Evolutionary conservation across 495 filamentous ascomycete genomes (phyloP).

Genomic region (Aspergillus mulundensis): DNA sequence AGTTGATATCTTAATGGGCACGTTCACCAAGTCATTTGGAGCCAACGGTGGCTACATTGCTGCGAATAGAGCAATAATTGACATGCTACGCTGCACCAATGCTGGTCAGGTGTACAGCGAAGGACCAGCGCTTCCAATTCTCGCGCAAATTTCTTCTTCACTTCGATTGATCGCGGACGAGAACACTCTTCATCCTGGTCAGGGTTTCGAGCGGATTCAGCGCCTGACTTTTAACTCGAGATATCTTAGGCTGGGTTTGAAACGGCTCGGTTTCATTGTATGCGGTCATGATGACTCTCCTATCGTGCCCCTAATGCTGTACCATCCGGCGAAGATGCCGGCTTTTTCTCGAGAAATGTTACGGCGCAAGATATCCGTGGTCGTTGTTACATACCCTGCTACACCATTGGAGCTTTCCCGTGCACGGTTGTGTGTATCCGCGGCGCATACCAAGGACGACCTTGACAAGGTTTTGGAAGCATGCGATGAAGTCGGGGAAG

Average conservation of each 20-base stretch:
- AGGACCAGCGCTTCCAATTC: constrained; percentile 70
- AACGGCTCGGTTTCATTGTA: constrained; percentile 83
- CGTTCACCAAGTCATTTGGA: constrained; percentile 88
- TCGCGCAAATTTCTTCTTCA: constrained; percentile 76
- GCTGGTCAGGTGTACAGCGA: constrained; percentile 77
- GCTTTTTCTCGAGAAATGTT: constrained; percentile 94
- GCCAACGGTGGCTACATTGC: constrained; percentile 90
- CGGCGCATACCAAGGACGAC: constrained; percentile 90
- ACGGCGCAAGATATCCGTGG: constrained; percentile 85
- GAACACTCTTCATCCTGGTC: constrained; percentile 55
- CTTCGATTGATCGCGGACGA: constrained; percentile 78
- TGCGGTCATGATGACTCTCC: constrained; percentile 89
- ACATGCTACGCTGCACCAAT: constrained; percentile 73
- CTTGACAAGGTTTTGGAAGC: constrained; percentile 76
- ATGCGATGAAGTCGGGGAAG: constrained; percentile 78
- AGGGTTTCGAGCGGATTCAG: constrained; percentile 83
- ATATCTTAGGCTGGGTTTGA: constrained; percentile 84
- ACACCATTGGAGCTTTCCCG: constrained; percentile 84
- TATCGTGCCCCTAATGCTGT: constrained; percentile 81
- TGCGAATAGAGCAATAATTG: constrained; percentile 74
- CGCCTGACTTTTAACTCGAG: constrained; percentile 90
- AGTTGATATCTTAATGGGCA: constrained; percentile 90
- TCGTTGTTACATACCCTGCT: constrained; percentile 87
- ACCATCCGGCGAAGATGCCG: constrained; percentile 87
- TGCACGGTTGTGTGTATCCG: constrained; percentile 80